Percentiles rank a stretch among this genome's conserved stretches.
These are phyloP conservation scores for Paecilomyces dactylethromorphus DNA, from an alignment of 2,329 filamentous ascomycete species.

Conservation along the genomic window DNA sequence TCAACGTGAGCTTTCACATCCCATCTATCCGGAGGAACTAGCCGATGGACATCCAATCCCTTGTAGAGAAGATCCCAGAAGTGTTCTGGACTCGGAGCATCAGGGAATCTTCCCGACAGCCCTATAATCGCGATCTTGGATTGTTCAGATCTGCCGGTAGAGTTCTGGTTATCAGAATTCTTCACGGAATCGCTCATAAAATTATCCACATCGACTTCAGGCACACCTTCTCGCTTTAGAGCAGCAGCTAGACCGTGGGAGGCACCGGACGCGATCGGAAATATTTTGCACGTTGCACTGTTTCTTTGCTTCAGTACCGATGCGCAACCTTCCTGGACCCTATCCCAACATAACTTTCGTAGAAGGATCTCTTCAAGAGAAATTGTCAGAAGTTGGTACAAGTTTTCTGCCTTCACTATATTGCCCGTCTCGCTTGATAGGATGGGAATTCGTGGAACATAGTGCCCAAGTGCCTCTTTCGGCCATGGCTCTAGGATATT, in stretches of 20 bases:
- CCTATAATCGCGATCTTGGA: conserved; percentile 66
- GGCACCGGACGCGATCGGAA: conserved; percentile 25
- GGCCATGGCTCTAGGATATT: conserved; percentile 41
- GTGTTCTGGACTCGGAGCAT: conserved; percentile 39
- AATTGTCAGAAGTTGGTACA: conserved; percentile 24
- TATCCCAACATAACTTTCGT: conserved; percentile 35
- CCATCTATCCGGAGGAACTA: conserved; percentile 26
- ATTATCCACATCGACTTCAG: conserved; percentile 19
- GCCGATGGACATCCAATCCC: conserved; percentile 25
- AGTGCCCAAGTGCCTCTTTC: conserved; percentile 17
- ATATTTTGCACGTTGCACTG: conserved; percentile 14
- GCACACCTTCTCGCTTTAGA: conserved; percentile 22
- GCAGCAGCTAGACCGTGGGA: conserved; percentile 24
- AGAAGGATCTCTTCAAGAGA: conserved; percentile 33
- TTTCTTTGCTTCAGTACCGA: conserved; percentile 12
- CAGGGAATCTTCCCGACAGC: conserved; percentile 68
- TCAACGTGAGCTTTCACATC: conserved; percentile 28
- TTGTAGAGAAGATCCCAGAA: conserved; percentile 31
- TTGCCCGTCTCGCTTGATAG: conserved; percentile 33
- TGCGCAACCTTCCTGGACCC: conserved; percentile 27
- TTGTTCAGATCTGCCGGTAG: conserved; percentile 23
- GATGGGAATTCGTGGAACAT: conserved; percentile 26
- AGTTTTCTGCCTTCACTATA: conserved; percentile 18
- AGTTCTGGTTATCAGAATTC: conserved; percentile 13
- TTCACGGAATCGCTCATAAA: conserved; percentile 19